phyloP scores from a whole-genome alignment of 495 filamentous ascomycete genomes.

The Cladorrhinum samala region DNA sequence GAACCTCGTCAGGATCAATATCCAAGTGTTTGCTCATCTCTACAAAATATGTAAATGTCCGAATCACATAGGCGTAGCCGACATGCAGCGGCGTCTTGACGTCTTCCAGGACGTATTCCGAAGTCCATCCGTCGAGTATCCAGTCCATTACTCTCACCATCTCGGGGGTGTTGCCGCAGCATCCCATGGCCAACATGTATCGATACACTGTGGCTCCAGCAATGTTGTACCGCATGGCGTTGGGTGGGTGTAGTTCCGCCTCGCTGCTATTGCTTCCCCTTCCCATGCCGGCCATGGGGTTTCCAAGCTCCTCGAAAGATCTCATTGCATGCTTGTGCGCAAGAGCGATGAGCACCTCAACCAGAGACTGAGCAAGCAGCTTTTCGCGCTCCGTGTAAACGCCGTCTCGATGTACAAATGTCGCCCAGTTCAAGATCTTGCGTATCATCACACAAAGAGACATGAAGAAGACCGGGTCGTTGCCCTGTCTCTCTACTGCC shows the following conservation, averaged over 20 bases:
- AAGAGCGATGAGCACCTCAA: neutral
- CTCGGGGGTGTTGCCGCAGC: conserved; percentile 24
- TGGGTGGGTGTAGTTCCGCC: neutral
- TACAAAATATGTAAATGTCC: conserved; percentile 30
- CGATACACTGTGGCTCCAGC: conserved; percentile 24
- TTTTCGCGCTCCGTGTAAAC: conserved; percentile 1
- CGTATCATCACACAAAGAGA: conserved; percentile 15
- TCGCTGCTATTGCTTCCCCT: neutral
- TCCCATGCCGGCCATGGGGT: neutral
- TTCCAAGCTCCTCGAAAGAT: neutral
- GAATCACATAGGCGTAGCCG: conserved; percentile 25
- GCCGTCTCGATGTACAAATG: conserved; percentile 2
- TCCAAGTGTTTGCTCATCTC: conserved; percentile 19
- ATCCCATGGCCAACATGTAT: conserved; percentile 36
- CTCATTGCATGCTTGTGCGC: neutral
- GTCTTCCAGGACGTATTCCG: conserved; percentile 26
- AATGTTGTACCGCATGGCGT: conserved; percentile 20
- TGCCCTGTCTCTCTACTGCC: conserved; percentile 5
- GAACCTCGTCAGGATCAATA: conserved; percentile 16
- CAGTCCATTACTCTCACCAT: conserved; percentile 36
- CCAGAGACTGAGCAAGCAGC: neutral
- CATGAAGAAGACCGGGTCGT: conserved; percentile 17
- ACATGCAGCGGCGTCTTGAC: conserved; percentile 22
- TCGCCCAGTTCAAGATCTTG: conserved; percentile 15
- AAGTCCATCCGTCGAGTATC: conserved; percentile 32